Evolutionary conservation across 2,329 filamentous ascomycete genomes (phyloP).

Genomic region (Claviceps spartinae): DNA sequence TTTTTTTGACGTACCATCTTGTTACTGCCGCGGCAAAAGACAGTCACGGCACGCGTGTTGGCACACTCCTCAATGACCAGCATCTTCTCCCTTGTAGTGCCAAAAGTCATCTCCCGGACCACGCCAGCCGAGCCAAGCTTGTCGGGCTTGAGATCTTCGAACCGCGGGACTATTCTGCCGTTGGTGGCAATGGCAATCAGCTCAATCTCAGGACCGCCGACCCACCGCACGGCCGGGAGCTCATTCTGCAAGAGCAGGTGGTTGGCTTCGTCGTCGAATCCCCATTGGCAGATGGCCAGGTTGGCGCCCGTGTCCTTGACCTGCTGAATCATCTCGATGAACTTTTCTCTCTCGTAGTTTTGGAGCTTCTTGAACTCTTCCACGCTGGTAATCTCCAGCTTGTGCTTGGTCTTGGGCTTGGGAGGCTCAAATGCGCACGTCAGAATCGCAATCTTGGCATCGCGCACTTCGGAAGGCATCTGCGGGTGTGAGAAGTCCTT

Average conservation of each 20-base stretch:
- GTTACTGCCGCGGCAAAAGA: slow-evolving; percentile 95
- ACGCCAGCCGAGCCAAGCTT: slow-evolving; percentile 86
- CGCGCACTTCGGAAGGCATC: slow-evolving; percentile 89
- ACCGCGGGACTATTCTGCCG: slow-evolving; percentile 90
- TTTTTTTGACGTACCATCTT: slow-evolving; percentile 64
- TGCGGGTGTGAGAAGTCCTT: slow-evolving; percentile 99
- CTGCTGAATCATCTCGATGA: slow-evolving; percentile 95
- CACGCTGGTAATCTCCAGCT: slow-evolving; percentile 91
- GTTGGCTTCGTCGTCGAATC: slow-evolving; percentile 98
- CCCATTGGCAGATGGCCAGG: slow-evolving; percentile 97
- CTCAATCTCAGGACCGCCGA: slow-evolving; percentile 95
- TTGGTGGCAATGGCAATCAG: slow-evolving; percentile 98
- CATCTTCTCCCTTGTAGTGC: slow-evolving; percentile 98
- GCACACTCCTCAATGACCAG: slow-evolving; percentile 98
- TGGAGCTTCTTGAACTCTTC: slow-evolving; percentile 98
- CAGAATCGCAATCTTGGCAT: slow-evolving; percentile 94
- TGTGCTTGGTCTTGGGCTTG: slow-evolving; percentile 99
- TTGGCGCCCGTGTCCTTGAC: slow-evolving; percentile 97
- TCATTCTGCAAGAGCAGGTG: slow-evolving; percentile 92
- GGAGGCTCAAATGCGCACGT: slow-evolving; percentile 97
- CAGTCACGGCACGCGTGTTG: slow-evolving; percentile 89
- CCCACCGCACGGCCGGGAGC: slow-evolving; percentile 92
- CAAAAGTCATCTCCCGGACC: slow-evolving; percentile 90
- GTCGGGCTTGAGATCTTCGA: slow-evolving; percentile 81
- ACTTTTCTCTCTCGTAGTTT: slow-evolving; percentile 90